These are phyloP conservation scores for Carex arenaria DNA, from an alignment of 202 grass and related monocot genomes.

Conservation along the genomic window DNA sequence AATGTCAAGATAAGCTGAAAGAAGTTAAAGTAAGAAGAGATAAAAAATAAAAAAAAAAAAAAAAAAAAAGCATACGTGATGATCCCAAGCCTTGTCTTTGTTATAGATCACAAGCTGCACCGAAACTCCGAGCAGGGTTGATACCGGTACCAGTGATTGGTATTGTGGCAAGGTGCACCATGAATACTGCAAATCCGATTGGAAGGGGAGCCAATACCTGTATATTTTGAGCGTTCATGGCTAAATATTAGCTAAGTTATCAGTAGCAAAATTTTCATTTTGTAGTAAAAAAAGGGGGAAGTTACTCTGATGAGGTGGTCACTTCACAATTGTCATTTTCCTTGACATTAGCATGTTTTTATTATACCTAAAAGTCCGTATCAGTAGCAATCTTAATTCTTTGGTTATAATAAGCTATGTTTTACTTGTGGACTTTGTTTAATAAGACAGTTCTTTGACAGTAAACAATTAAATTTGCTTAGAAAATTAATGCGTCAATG, in stretches of 20 bases:
- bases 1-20: background rate
- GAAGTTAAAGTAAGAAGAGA: background rate
- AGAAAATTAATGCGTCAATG: background rate
- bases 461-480: background rate
- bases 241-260: background rate
- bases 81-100: conserved; percentile 29
- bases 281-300: background rate
- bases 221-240: background rate
- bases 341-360: background rate
- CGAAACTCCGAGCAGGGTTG: conserved; percentile 28
- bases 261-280: background rate
- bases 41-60: too few species aligned
- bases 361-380: background rate
- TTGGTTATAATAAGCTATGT: background rate
- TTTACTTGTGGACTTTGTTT: conserved; percentile 3
- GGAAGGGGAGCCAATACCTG: conserved; percentile 28
- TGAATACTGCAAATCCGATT: conserved; percentile 28
- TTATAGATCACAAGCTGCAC: conserved; percentile 23
- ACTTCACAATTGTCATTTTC: background rate
- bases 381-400: background rate
- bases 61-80: background rate
- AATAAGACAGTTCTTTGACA: background rate
- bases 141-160: conserved; percentile 25
- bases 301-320: background rate
- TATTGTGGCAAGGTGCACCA: conserved; percentile 28